Evolutionary conservation across 139 green algal genomes (phyloP).

Genomic region (Asterochloris sp.): DNA sequence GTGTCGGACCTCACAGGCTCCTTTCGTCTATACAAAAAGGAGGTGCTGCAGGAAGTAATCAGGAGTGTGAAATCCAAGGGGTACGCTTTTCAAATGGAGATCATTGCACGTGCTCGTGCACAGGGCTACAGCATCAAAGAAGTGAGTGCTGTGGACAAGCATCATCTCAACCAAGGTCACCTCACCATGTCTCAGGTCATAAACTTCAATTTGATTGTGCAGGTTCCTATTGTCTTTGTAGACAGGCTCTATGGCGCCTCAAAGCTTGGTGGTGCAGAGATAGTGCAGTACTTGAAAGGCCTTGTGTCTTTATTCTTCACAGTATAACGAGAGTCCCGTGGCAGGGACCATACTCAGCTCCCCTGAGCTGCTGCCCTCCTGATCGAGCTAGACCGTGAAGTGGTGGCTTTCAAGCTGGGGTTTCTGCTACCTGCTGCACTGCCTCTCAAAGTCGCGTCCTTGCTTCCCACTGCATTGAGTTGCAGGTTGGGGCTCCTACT

Average conservation of each 20-base stretch:
- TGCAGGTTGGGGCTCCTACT: too few species aligned
- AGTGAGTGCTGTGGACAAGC: slow-evolving; percentile 27
- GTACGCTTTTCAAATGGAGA: slow-evolving; percentile 98
- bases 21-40: slow-evolving; percentile 85
- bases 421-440: too few species aligned
- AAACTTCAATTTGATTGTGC: slow-evolving; percentile 10
- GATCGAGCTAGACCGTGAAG: too few species aligned
- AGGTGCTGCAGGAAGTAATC: slow-evolving; percentile 53
- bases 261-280: slow-evolving; percentile 90
- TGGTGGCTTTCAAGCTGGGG: too few species aligned
- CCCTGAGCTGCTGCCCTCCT: too few species aligned
- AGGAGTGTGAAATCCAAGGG: slow-evolving; percentile 16
- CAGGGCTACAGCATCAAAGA: slow-evolving; percentile 64
- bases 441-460: too few species aligned
- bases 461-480: too few species aligned
- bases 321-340: background rate
- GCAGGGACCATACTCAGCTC: background rate
- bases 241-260: slow-evolving; percentile 90
- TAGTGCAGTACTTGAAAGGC: slow-evolving; percentile 81
- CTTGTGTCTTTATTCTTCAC: slow-evolving; percentile 60
- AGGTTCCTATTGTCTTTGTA: slow-evolving; percentile 98
- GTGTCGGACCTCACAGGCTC: slow-evolving; percentile 90
- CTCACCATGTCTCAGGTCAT: slow-evolving; percentile 1
- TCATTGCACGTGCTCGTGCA: slow-evolving; percentile 78
- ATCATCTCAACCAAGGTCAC: background rate